Base-by-base conservation (phyloP, 371 early-diverging fungal species). In the Lichtheimia ramosa region DNA sequence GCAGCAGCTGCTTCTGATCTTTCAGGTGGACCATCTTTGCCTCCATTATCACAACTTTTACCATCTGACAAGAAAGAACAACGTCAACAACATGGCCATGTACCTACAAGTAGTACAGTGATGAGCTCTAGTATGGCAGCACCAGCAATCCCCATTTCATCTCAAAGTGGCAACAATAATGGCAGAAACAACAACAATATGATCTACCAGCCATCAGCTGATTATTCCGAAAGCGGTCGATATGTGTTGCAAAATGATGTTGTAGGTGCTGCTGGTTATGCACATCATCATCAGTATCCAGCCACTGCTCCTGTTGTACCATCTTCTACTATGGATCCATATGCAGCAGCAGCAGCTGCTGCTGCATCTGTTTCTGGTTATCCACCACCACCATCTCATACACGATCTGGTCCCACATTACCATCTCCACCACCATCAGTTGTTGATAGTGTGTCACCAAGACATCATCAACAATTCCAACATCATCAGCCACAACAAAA, bases 11-110 rank as follows among this genome's bases (percentile, higher is more conserved):
- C 53, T 34, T 62, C 53, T 4, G 63, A 46, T 60, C 39, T 50
- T 21, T n/a, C 46, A 10, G 50, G 59, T 6, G 64, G 53, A 40
- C 63, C 70, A 48, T 72, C 80, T n/a, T 54, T 79, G 23, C 80
- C 80, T 52, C 80, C 80, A 5, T 48, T 79, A 40, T 76, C 80
- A 1, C 74, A 71, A 42, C 58, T 79, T 23, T 59, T 79, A 43
- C 71, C 79, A 15, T 53, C 62, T 1, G 34, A 34, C 34, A 34
- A 34, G 34, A 14, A 15, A 23, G 39, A 42, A 42, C 27, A 40
- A 28, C 27, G 18, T 16, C 62, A 27, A 27, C 53, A 48, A 10
- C 56, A 5, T n/a, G 18, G 18, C 10, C 46, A 46, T 46, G 5
- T 46, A 46, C 46, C 25, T 49, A 56, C 1, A 46, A 46, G n/a